Conservation (phyloP, 305 asterid species). For the Fraxinus latifolia region DNA sequence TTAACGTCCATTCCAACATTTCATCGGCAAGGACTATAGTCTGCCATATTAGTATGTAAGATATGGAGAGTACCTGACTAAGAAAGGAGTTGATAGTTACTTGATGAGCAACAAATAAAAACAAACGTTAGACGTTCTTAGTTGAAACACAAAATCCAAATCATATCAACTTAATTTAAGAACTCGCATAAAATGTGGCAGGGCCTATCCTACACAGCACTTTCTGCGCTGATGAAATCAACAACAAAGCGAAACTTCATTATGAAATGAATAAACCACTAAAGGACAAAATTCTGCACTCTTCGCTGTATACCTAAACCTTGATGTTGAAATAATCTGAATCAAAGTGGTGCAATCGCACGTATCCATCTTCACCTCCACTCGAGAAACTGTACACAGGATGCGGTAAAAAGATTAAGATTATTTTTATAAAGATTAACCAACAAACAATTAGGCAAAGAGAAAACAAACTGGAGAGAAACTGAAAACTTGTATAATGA, state of each 20-base stretch:
- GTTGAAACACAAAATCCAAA: background rate
- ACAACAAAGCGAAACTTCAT: slow-evolving; percentile 2
- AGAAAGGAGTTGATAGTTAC: background rate
- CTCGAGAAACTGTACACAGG: slow-evolving; percentile 57
- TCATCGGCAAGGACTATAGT: background rate
- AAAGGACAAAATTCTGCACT: background rate
- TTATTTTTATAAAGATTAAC: background rate
- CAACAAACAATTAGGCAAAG: background rate
- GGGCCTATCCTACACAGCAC: background rate
- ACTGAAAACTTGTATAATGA: background rate
- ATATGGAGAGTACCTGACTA: background rate
- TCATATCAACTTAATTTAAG: background rate
- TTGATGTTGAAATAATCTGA: slow-evolving; percentile 79
- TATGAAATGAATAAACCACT: background rate
- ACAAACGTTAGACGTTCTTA: background rate
- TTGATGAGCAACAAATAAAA: background rate
- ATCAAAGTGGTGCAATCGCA: slow-evolving; percentile 84
- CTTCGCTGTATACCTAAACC: slow-evolving; percentile 32
- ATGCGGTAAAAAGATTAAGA: background rate
- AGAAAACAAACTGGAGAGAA: background rate
- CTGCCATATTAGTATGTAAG: background rate
- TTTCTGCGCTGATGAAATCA: background rate
- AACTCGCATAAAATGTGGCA: background rate
- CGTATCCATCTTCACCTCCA: slow-evolving; percentile 97
- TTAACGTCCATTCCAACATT: background rate